Evolutionary conservation across 257 asterid species (phyloP).

Genomic region (Capsicum pubescens): DNA sequence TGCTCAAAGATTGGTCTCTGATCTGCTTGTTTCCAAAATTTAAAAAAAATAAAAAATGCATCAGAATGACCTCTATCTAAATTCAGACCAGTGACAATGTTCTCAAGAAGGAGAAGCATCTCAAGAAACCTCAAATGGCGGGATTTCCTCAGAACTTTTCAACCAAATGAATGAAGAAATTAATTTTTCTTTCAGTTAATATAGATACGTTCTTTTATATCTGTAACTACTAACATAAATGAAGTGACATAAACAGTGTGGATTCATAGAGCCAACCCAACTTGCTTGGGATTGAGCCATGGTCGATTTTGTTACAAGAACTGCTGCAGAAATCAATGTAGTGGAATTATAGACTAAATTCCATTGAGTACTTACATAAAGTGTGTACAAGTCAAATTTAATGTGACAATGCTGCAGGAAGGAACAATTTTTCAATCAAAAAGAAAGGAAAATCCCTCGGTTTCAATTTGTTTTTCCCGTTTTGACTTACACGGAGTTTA

Average conservation of each 20-base stretch:
- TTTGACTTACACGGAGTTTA: too few relatives aligned
- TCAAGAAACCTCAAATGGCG: not conserved
- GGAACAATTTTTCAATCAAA: not conserved
- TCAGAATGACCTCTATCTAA: slow-evolving; percentile 24
- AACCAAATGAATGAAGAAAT: not conserved
- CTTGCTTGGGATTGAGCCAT: not conserved
- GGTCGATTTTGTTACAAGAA: too few relatives aligned
- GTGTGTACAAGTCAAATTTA: not conserved
- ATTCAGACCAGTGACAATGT: not conserved
- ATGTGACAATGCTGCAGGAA: not conserved
- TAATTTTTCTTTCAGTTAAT: not conserved
- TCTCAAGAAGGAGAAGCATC: not conserved
- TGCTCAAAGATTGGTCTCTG: slow-evolving; percentile 82
- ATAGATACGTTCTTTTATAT: not conserved
- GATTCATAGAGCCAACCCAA: not conserved
- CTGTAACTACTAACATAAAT: not conserved
- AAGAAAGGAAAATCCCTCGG: too few relatives aligned
- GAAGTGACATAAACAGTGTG: not conserved
- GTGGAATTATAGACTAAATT: not conserved
- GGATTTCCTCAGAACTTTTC: not conserved
- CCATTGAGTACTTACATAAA: not conserved
- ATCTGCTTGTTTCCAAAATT: slow-evolving; percentile 47
- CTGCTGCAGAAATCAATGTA: not conserved
- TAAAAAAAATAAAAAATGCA: not conserved
- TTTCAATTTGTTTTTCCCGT: too few relatives aligned